Evolutionary conservation across 768 basidiomycete genomes (phyloP), one percentile per base, ranked within the genome.

Genomic region (Coprinopsis sp.): DNA sequence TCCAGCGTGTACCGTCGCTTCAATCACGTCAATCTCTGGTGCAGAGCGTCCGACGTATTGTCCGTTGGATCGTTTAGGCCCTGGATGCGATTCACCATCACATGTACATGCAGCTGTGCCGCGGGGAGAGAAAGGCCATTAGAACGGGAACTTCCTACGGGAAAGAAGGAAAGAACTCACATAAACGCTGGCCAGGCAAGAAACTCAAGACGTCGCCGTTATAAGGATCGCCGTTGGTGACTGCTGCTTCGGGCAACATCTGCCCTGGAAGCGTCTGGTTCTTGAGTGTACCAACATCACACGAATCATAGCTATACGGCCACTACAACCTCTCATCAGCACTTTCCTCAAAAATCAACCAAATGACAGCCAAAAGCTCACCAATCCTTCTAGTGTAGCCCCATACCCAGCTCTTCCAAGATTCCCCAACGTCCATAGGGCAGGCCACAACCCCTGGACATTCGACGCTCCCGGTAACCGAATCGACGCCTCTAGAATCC

Each of bases 401-500:
- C 52, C 48, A 22, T 44, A 44, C 2, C 48, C 52, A 8, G 37
- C 30, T 65, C 70, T 64, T 61, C 76, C 77, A 51, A 79, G 56
- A 57, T 91, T 91, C 3, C 88, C 88, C 78, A 90, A 76, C 4
- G 84, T 79, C 87, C 87, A 90, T 46, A 24, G 6, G 21, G 16
- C 21, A 23, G 22, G 13, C 29, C 31, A 46, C 11, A 29, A 29
- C 12, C 33, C 12, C 29, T 25, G 27, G 13, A 74, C 71, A 31
- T 58, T 52, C 1, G 76, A 68, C 10, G 69, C 63, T 4, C 88
- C 90, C 14, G 90, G 88, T 54, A 91, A 61, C 59, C 85, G 88
- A 16, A 91, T 56, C n/a, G 73, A 77, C 2, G 85, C 79, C 66
- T 96, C 96, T 47, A 97, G 70, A 59, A 93, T 92, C 2, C 91